Percentiles rank a stretch among this genome's conserved stretches.
These are phyloP conservation scores for Colletotrichum tofieldiae DNA, from an alignment of 2,329 filamentous ascomycete species.

Conservation along the genomic window DNA sequence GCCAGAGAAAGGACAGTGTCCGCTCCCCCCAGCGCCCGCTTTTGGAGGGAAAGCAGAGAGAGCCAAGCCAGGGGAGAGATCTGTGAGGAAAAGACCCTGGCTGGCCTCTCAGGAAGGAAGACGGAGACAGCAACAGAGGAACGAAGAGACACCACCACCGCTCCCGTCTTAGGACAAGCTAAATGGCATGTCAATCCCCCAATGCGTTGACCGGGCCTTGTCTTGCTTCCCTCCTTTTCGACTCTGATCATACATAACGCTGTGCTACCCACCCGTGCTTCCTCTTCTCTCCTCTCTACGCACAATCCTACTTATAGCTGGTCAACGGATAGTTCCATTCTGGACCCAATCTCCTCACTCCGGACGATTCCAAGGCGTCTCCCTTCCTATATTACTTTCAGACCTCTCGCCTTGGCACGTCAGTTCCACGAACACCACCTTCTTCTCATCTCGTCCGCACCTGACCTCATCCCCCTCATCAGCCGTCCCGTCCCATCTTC, in stretches of 20 bases:
- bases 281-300: background rate
- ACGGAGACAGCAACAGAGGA: background rate
- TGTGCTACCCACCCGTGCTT: background rate
- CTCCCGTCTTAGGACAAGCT: conserved; percentile 7
- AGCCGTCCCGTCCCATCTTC: conserved; percentile 28
- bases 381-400: conserved; percentile 23
- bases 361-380: conserved; percentile 12
- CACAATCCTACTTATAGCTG: background rate
- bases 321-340: conserved; percentile 6
- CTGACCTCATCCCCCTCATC: conserved; percentile 5
- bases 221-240: background rate
- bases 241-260: conserved; percentile 16
- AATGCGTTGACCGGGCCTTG: conserved; percentile 9
- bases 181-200: background rate
- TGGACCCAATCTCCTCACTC: background rate
- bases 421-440: conserved; percentile 20
- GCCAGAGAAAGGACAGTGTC: conserved; percentile 12
- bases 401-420: conserved; percentile 38
- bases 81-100: background rate
- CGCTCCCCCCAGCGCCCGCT: conserved; percentile 2
- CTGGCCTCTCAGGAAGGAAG: background rate
- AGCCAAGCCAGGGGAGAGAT: background rate
- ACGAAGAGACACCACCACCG: conserved; percentile 8
- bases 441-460: conserved; percentile 13
- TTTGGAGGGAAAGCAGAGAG: conserved; percentile 2